Evolutionary conservation across 2,329 filamentous ascomycete genomes (phyloP).

Genomic region (Aureobasidium sp.): DNA sequence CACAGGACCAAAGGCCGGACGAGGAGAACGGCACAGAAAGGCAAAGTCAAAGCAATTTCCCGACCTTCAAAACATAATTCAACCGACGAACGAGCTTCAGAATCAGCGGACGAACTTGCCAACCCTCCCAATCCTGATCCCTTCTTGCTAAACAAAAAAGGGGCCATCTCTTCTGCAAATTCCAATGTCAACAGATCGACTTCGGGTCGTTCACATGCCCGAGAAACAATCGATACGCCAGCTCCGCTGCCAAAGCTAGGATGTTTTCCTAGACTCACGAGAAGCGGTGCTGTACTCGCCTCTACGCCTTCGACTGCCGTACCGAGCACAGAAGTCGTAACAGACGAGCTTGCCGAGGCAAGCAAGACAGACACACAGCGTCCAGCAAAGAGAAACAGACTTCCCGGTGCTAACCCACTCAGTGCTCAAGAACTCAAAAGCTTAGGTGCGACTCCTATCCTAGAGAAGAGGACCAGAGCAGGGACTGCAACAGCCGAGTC

Average conservation of each 20-base stretch:
- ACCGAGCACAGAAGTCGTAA: not conserved
- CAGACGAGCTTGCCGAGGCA: no score
- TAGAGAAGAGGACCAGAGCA: not conserved
- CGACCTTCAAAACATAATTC: not conserved
- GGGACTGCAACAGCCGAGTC: not conserved
- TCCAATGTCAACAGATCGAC: not conserved
- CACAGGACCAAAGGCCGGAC: not conserved
- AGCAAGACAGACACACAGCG: not conserved
- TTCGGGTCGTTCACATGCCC: not conserved
- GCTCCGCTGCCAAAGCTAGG: not conserved
- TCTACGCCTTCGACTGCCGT: not conserved
- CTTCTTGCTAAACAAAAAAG: not conserved
- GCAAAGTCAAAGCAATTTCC: not conserved
- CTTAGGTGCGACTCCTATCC: not conserved
- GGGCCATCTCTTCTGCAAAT: not conserved
- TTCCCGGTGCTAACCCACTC: not conserved
- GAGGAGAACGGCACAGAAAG: not conserved
- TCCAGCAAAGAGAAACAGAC: not conserved
- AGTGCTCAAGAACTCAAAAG: not conserved
- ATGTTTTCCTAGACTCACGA: not conserved
- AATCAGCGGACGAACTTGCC: not conserved
- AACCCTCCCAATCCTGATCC: not conserved
- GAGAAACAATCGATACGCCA: not conserved
- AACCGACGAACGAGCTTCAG: not conserved
- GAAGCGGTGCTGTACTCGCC: not conserved